Evolutionary conservation across 1,284 basidiomycete genomes (phyloP).

Genomic region (Ustilago curta): DNA sequence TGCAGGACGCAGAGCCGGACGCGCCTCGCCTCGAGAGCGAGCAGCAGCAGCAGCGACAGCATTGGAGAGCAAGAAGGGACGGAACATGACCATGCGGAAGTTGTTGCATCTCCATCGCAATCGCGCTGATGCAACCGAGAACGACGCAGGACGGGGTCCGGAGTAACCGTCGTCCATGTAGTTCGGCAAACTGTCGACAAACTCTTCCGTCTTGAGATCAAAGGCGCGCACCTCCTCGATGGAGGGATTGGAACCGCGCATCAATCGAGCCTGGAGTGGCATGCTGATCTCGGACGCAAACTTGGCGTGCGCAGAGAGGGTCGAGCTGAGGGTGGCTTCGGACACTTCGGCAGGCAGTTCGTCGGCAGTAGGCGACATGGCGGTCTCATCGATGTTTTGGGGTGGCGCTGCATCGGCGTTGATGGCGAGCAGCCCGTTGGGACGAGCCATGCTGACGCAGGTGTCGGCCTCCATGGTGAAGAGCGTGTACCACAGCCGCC

Average conservation of each 20-base stretch:
- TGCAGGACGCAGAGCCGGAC: conserved; percentile 40
- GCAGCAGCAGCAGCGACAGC: conserved; percentile 47
- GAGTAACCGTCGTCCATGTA: conserved; percentile 45
- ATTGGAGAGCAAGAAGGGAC: conserved; percentile 50
- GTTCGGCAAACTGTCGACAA: conserved; percentile 42
- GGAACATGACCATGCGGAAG: conserved; percentile 57
- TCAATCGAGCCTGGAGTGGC: conserved; percentile 44
- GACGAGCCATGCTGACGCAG: conserved; percentile 49
- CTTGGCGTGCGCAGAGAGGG: conserved; percentile 43
- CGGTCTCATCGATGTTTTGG: conserved; percentile 47
- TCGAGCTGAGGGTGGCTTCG: conserved; percentile 45
- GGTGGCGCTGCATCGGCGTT: conserved; percentile 46
- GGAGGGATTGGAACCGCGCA: conserved; percentile 42
- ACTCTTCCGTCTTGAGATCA: conserved; percentile 50
- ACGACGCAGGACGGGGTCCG: conserved; percentile 37
- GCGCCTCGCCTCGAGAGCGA: conserved; percentile 28
- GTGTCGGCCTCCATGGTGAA: conserved; percentile 56
- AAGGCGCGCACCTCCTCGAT: conserved; percentile 52
- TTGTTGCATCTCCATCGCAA: conserved; percentile 54
- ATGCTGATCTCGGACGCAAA: conserved; percentile 52
- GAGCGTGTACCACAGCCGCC: conserved; percentile 49
- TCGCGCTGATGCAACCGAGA: conserved; percentile 44
- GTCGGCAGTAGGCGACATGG: conserved; percentile 41
- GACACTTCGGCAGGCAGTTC: conserved; percentile 37
- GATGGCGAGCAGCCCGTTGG: conserved; percentile 45